These are phyloP conservation scores for Microbotryomycetes sp. DNA, from an alignment of 1,284 basidiomycete genomes.

Conservation along the genomic window DNA sequence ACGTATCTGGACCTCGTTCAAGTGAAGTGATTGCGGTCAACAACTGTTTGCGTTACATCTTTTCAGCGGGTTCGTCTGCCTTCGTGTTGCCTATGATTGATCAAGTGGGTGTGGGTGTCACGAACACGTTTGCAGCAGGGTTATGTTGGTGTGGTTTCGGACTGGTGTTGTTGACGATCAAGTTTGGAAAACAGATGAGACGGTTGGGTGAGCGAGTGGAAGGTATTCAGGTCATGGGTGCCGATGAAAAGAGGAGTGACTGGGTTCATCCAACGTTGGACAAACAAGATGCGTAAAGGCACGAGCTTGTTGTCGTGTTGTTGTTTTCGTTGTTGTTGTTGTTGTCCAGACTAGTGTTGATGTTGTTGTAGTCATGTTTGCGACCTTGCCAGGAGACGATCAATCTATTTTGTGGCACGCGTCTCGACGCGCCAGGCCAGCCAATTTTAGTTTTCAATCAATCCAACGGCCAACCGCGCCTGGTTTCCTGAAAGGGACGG, in stretches of 20 bases:
- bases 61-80: slow-evolving; percentile 46
- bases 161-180: slow-evolving; percentile 11
- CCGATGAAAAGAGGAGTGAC: not conserved
- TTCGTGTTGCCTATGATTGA: slow-evolving; percentile 52
- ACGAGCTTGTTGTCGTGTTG: too few relatives aligned
- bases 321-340: too few relatives aligned
- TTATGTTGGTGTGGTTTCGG: slow-evolving; percentile 48
- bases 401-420: too few relatives aligned
- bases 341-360: too few relatives aligned
- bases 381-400: too few relatives aligned
- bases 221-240: not conserved
- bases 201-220: slow-evolving; percentile 1
- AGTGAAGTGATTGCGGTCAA: slow-evolving; percentile 49
- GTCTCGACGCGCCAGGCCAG: too few relatives aligned
- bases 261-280: too few relatives aligned
- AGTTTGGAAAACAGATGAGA: slow-evolving; percentile 18
- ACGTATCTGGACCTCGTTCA: slow-evolving; percentile 51
- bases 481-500: too few relatives aligned
- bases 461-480: too few relatives aligned
- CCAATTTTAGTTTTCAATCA: too few relatives aligned
- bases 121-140: slow-evolving; percentile 49
- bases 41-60: slow-evolving; percentile 38
- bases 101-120: slow-evolving; percentile 52
- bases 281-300: too few relatives aligned
- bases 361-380: too few relatives aligned